A percentile compares a stretch with the other conserved stretches of the same genome.
These are phyloP conservation scores for Kodamaea derodonti DNA, from an alignment of 1,139 yeast genomes.

Conservation along the genomic window DNA sequence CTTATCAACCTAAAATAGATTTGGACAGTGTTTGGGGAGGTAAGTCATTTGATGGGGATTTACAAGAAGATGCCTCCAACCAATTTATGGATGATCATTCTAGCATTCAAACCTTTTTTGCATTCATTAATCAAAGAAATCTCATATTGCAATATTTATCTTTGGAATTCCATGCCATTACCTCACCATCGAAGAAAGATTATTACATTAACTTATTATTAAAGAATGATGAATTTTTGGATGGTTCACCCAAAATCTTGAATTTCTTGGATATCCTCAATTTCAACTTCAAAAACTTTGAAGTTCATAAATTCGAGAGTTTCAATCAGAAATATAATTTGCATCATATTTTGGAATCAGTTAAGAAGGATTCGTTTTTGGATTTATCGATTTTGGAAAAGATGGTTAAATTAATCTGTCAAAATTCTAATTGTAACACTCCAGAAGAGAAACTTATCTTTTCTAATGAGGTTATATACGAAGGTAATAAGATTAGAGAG, in stretches of 20 bases:
- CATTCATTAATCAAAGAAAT: constrained; percentile 62
- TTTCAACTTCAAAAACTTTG: constrained; percentile 43
- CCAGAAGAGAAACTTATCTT: constrained; percentile 22
- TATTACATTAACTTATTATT: constrained; percentile 53
- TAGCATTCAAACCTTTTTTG: constrained; percentile 52
- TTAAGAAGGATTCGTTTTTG: constrained; percentile 12
- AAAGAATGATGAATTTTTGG: constrained; percentile 40
- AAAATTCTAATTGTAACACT: constrained; percentile 16
- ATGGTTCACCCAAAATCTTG: constrained; percentile 60
- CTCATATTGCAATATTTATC: constrained; percentile 63
- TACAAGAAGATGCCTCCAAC: constrained; percentile 24
- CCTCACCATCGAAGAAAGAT: constrained; percentile 53
- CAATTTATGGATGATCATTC: constrained; percentile 29
- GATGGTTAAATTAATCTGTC: constrained; percentile 22
- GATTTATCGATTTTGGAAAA: constrained; percentile 22
- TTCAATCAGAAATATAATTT: constrained; percentile 37
- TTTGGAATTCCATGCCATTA: constrained; percentile 67
- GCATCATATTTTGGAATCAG: constrained; percentile 23
- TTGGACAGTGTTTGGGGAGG: constrained; percentile 51
- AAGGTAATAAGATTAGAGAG: constrained; percentile 26
- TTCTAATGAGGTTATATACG: constrained; percentile 23
- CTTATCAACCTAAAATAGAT: constrained; percentile 53
- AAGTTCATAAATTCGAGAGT: constrained; percentile 33
- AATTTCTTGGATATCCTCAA: constrained; percentile 69
- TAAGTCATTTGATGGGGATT: constrained; percentile 37